These are phyloP conservation scores for Penicillium sp. DNA, from an alignment of 2,329 filamentous ascomycete species.

Conservation along the genomic window DNA sequence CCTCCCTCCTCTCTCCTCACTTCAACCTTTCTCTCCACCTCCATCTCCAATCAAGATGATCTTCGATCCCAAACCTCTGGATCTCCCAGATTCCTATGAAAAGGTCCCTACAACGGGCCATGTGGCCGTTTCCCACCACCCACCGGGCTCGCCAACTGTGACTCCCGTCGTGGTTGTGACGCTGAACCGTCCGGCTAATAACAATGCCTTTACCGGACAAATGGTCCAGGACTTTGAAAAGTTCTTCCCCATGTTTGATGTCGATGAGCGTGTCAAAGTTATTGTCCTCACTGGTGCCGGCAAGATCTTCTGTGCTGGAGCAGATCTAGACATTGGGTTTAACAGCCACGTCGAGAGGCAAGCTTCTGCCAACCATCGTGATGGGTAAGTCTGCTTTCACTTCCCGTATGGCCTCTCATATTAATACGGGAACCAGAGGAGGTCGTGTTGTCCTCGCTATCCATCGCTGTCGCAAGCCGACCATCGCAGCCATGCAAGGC, in stretches of 20 bases:
- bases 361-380: conserved; percentile 54
- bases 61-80: conserved; percentile 21
- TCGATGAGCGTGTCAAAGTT: conserved; percentile 59
- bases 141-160: conserved; percentile 53
- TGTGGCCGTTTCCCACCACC: conserved; percentile 46
- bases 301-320: conserved; percentile 55
- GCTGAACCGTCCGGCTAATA: conserved; percentile 60
- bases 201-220: conserved; percentile 61
- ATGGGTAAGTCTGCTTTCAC: conserved; percentile 48
- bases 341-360: conserved; percentile 42
- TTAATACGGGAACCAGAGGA: conserved; percentile 38
- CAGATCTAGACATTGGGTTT: conserved; percentile 60
- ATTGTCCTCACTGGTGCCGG: conserved; percentile 59
- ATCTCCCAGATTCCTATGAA: conserved; percentile 28
- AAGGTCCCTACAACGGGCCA: conserved; percentile 28
- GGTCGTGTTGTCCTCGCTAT: conserved; percentile 53
- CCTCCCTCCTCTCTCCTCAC: background rate
- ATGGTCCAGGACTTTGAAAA: conserved; percentile 54
- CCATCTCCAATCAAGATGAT: conserved; percentile 19
- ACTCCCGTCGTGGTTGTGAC: conserved; percentile 54
- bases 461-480: conserved; percentile 61
- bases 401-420: background rate
- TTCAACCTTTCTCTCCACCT: background rate
- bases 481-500: conserved; percentile 60
- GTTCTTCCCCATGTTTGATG: conserved; percentile 47